phyloP scores from a whole-genome alignment of 176 grass and related monocot species.

The Paspalum notatum region DNA sequence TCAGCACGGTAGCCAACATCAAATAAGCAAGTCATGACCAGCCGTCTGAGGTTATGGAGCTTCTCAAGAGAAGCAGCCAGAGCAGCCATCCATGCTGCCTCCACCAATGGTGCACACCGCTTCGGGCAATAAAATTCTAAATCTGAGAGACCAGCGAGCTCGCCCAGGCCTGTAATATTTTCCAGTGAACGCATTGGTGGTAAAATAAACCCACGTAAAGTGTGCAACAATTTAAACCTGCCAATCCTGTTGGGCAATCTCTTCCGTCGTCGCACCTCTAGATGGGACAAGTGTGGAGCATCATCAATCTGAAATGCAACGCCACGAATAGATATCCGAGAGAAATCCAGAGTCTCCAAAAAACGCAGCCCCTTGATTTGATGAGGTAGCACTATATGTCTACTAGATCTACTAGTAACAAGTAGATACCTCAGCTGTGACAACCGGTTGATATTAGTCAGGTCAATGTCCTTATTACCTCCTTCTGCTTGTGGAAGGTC shows the following conservation, averaged over 20 bases:
- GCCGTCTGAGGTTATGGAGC: not conserved
- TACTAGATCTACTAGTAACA: no score
- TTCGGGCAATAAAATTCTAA: not conserved
- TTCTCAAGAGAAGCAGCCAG: not conserved
- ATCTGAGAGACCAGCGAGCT: not conserved
- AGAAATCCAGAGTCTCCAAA: conserved; percentile 14
- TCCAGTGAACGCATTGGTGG: not conserved
- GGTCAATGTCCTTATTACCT: not conserved
- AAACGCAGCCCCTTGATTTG: not conserved
- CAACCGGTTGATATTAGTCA: not conserved
- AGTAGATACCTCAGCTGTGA: not conserved
- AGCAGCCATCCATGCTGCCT: not conserved
- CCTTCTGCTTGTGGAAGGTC: not conserved
- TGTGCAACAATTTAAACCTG: not conserved
- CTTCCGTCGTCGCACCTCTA: fast-evolving
- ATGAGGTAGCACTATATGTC: not conserved
- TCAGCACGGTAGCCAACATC: not conserved
- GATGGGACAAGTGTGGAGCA: not conserved
- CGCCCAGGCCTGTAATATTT: not conserved
- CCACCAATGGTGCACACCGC: not conserved
- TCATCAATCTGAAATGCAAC: not conserved
- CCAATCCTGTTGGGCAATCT: not conserved
- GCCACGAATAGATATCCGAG: no score
- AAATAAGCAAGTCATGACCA: fast-evolving
- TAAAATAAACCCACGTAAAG: not conserved